Evolutionary conservation across 148 eudicot genomes (phyloP).

Genomic region (Persicaria maculosa): DNA sequence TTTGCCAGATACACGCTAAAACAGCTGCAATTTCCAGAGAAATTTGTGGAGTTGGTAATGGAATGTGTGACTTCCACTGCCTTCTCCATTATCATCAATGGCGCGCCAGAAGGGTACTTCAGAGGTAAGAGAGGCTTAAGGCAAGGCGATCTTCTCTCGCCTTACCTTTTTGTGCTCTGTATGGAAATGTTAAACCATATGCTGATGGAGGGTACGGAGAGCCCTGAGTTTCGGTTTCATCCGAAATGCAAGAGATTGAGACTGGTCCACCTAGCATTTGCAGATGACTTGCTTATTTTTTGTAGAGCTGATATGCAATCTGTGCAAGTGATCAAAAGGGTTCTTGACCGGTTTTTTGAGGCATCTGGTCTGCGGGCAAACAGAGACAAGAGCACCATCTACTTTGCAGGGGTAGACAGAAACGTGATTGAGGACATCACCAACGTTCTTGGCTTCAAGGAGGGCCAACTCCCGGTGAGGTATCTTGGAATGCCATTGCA

Average conservation of each 20-base stretch:
- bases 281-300: neutral
- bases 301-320: neutral
- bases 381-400: too few species aligned
- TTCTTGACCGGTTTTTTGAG: neutral
- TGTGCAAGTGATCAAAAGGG: neutral
- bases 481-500: neutral
- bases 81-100: too few species aligned
- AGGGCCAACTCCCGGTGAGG: too few species aligned
- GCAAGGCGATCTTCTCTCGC: neutral
- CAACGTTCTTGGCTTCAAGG: too few species aligned
- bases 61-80: too few species aligned
- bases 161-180: neutral
- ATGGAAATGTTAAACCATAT: neutral
- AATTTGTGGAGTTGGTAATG: too few species aligned
- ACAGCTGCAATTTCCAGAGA: too few species aligned
- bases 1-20: too few species aligned
- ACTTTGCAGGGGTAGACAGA: too few species aligned
- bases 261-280: neutral
- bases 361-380: neutral
- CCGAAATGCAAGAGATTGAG: neutral
- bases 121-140: neutral
- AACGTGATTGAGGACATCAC: too few species aligned
- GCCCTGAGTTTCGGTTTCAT: neutral
- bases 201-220: neutral
- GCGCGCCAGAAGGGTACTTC: too few species aligned